phyloP scores from a whole-genome alignment of 352 stramenopile species.

The Globisporangium orthogonon region DNA sequence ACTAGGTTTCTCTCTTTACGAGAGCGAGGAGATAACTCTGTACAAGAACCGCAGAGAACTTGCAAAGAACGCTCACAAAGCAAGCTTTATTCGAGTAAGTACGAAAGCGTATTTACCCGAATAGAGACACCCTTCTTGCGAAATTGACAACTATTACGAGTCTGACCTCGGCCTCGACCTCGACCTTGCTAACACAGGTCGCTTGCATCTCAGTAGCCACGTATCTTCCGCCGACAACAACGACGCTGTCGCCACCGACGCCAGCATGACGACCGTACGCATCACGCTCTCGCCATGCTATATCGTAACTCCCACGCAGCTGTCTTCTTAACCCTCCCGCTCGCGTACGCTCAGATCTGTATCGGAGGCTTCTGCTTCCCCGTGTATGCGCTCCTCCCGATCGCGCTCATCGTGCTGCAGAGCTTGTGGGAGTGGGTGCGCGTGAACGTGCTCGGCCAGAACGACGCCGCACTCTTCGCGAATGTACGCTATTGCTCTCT shows the following conservation, averaged over 20 bases:
- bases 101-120: neutral
- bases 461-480: constrained; percentile 37
- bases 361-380: constrained; percentile 76
- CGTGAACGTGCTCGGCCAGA: constrained; percentile 49
- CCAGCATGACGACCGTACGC: neutral
- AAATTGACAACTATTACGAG: too few species aligned
- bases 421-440: constrained; percentile 65
- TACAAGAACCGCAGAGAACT: constrained; percentile 19
- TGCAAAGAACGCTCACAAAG: constrained; percentile 3
- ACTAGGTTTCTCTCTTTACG: neutral
- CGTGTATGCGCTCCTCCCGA: constrained; percentile 64
- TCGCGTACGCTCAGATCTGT: constrained; percentile 45
- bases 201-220: too few species aligned
- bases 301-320: too few species aligned
- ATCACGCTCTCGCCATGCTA: neutral
- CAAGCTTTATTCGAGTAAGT: too few species aligned
- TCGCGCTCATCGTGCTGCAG: constrained; percentile 67
- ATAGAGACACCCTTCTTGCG: neutral
- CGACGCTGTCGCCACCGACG: neutral
- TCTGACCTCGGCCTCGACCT: too few species aligned
- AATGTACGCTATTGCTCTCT: constrained; percentile 20
- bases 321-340: neutral
- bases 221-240: neutral
- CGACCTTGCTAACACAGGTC: too few species aligned
- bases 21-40: constrained; percentile 1